Evolutionary conservation across 1,284 basidiomycete genomes (phyloP).

Genomic region (Ustilago vetiveriae): DNA sequence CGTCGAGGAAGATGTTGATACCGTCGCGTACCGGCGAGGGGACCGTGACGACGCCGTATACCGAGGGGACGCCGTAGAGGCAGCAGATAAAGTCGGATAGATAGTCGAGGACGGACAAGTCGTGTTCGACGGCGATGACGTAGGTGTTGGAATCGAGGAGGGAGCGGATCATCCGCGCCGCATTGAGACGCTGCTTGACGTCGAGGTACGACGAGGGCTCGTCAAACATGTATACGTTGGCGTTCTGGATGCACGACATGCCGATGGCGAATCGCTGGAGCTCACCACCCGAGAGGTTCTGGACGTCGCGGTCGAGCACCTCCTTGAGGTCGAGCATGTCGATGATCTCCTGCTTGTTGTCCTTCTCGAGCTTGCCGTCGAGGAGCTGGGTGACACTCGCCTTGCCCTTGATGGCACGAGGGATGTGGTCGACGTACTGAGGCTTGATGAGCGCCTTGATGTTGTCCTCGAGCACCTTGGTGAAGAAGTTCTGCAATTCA

Average conservation of each 20-base stretch:
- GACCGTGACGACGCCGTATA: slow-evolving; percentile 67
- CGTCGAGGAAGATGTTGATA: slow-evolving; percentile 67
- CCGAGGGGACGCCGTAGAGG: slow-evolving; percentile 65
- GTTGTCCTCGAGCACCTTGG: slow-evolving; percentile 67
- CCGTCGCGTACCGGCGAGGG: slow-evolving; percentile 66
- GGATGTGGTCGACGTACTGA: slow-evolving; percentile 67
- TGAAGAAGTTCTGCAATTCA: slow-evolving; percentile 67
- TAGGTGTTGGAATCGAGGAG: slow-evolving; percentile 65
- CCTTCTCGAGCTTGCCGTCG: slow-evolving; percentile 62
- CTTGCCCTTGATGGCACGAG: slow-evolving; percentile 63
- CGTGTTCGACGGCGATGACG: slow-evolving; percentile 67
- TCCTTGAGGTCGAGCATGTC: slow-evolving; percentile 61
- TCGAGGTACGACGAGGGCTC: slow-evolving; percentile 67
- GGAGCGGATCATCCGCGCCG: slow-evolving; percentile 63
- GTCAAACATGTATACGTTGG: slow-evolving; percentile 68
- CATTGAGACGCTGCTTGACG: slow-evolving; percentile 67
- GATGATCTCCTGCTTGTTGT: slow-evolving; percentile 64
- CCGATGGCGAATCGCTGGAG: slow-evolving; percentile 67
- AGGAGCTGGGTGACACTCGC: slow-evolving; percentile 62
- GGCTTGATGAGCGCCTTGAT: slow-evolving; percentile 68
- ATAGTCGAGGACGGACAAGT: slow-evolving; percentile 66
- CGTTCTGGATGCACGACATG: slow-evolving; percentile 66
- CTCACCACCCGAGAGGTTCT: slow-evolving; percentile 66
- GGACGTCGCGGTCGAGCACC: slow-evolving; percentile 64
- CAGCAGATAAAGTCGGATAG: slow-evolving; percentile 67